Percentiles rank a stretch among this genome's conserved stretches.
Conservation (phyloP, 495 filamentous ascomycete genomes). For the Hypomontagnella monticulosa region DNA sequence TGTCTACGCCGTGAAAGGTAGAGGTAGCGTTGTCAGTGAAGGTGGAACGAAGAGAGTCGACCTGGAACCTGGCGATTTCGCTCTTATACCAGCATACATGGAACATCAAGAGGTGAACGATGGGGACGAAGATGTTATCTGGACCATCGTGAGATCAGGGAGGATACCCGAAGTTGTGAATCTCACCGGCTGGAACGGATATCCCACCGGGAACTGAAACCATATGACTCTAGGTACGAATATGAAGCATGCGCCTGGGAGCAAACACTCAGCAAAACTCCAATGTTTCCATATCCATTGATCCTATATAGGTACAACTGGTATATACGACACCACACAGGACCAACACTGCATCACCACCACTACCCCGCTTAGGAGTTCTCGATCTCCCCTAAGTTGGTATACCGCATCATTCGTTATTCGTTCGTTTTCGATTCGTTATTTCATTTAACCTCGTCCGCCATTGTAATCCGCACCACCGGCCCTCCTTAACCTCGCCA, state of each 20-base stretch:
- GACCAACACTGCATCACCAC: slow-evolving; percentile 12
- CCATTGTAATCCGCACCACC: slow-evolving; percentile 70
- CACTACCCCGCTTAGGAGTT: neutral
- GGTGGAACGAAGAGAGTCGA: slow-evolving; percentile 51
- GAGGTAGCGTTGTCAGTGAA: slow-evolving; percentile 56
- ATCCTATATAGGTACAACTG: slow-evolving; percentile 31
- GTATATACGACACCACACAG: slow-evolving; percentile 15
- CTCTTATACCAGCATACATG: slow-evolving; percentile 63
- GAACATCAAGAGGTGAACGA: slow-evolving; percentile 69
- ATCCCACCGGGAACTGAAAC: slow-evolving; percentile 19
- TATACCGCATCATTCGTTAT: slow-evolving; percentile 5
- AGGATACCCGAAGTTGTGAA: slow-evolving; percentile 60
- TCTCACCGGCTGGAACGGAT: slow-evolving; percentile 59
- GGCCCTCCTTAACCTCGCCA: slow-evolving; percentile 60
- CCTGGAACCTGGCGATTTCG: slow-evolving; percentile 62
- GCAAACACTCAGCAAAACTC: slow-evolving; percentile 7
- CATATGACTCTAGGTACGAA: slow-evolving; percentile 7
- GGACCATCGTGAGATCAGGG: slow-evolving; percentile 65
- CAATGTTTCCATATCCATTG: slow-evolving; percentile 33
- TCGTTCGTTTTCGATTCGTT: neutral
- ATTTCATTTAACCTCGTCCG: slow-evolving; percentile 51
- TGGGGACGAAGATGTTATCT: slow-evolving; percentile 62
- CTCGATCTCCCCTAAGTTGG: neutral
- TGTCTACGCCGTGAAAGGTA: slow-evolving; percentile 61
- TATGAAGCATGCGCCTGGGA: slow-evolving; percentile 2